A percentile compares a stretch with the other conserved stretches of the same genome.
Conservation (phyloP, 768 basidiomycete species). For the Psilocybe tampanensis region DNA sequence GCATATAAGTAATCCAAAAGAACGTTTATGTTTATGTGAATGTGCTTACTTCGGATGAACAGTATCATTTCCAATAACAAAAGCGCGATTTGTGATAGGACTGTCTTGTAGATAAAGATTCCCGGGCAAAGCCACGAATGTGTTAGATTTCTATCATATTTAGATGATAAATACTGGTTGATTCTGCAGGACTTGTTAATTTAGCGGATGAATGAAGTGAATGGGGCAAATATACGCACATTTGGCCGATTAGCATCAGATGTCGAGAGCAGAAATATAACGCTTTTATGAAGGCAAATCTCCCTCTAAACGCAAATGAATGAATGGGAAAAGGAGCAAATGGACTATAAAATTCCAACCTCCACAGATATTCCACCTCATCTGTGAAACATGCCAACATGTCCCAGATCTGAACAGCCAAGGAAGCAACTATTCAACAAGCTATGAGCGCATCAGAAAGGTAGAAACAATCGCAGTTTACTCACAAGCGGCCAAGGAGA, state of each 20-base stretch:
- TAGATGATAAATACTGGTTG: slow-evolving; percentile 10
- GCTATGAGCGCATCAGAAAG: not conserved
- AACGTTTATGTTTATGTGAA: not conserved
- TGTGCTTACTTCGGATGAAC: slow-evolving; percentile 18
- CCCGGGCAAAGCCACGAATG: slow-evolving; percentile 2
- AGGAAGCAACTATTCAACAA: slow-evolving; percentile 16
- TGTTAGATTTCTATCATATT: not conserved
- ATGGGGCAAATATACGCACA: slow-evolving; percentile 14
- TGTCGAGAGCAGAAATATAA: slow-evolving; percentile 23
- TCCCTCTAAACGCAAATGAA: slow-evolving; percentile 8
- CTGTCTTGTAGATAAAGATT: slow-evolving; percentile 12
- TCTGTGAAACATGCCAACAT: slow-evolving; percentile 13
- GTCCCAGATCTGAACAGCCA: slow-evolving; percentile 23
- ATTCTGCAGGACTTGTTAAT: slow-evolving; percentile 1
- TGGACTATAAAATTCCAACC: slow-evolving; percentile 7
- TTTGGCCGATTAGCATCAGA: slow-evolving; percentile 16
- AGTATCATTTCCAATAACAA: slow-evolving; percentile 22
- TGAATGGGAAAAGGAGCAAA: not conserved
- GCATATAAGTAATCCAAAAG: no score
- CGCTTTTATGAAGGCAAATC: slow-evolving; percentile 9
- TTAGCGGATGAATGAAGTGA: no score
- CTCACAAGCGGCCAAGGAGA: not conserved
- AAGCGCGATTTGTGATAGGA: slow-evolving; percentile 15
- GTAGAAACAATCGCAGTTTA: not conserved
- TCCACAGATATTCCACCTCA: slow-evolving; percentile 25